Base-by-base conservation (phyloP, 257 asterid genomes). In the Fraxinus quadrangulata region DNA sequence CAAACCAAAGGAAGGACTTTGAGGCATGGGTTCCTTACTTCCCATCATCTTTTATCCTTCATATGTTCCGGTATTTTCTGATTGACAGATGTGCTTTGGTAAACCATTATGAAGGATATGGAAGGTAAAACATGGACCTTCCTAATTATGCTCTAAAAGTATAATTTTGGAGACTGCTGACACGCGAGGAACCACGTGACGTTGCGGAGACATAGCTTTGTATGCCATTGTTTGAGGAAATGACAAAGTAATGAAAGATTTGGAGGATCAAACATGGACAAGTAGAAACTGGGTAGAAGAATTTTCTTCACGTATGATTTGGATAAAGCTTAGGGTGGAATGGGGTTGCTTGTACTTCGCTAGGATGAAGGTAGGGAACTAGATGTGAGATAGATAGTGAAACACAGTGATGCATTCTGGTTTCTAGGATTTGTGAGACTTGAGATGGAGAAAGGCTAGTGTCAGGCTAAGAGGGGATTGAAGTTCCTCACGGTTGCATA, bases 261-360 rank as follows among this genome's bases (percentile, higher is more conserved):
- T n/a, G 65, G 65, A 54, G n/a, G 65, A 54, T 54, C 65, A n/a
- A n/a, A 54, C 26, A n/a, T 54, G 23, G 65, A 17, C 26, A 19
- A n/a, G 9, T 40, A n/a, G 65, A 33, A 79, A 26, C 19, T 23
- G 73, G 68, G 72, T 75, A 65, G 70, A 83, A 9, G 56, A 47
- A 24, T 54, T 39, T 71, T 54, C 61, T 72, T 70, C 71, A 11
- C 33, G 24, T 63, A 23, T 61, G 63, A 19, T 19, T 42, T 61
- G 76, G 76, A 56, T 75, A 34, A 34, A 54, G 49, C 56, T 77
- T 69, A 37, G 28, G 76, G 8, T 63, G 33, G 17, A 16, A 67
- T 67, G 75, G 23, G 13, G 71, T 54, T 67, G 31, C 70, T 74
- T 17, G 65, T 54, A 19, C 39, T 51, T 16, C 51, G 19, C 63